Evolutionary conservation across 306 rosid species (phyloP).

Genomic region (Dalbergia cochinchinensis): DNA sequence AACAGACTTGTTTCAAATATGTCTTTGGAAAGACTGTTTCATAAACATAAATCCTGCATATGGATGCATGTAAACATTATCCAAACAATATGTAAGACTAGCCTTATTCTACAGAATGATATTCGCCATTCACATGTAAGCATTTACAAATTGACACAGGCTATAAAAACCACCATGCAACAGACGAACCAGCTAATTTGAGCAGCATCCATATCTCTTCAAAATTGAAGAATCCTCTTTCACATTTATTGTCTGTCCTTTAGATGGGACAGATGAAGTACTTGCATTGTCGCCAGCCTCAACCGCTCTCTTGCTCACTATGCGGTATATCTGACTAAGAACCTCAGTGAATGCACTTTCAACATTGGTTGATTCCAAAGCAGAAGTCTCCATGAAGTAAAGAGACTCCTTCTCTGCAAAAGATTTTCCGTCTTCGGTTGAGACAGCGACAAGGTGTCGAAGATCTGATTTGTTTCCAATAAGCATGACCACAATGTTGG

Average conservation of each 20-base stretch:
- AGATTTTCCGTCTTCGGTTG: slow-evolving; percentile 70
- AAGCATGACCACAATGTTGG: slow-evolving; percentile 86
- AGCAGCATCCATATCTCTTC: slow-evolving; percentile 83
- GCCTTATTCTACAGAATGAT: slow-evolving; percentile 41
- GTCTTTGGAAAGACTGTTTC: slow-evolving; percentile 27
- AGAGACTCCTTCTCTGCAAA: slow-evolving; percentile 83
- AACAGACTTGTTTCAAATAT: slow-evolving; percentile 19
- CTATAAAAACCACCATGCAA: slow-evolving; percentile 37
- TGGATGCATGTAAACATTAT: slow-evolving; percentile 12
- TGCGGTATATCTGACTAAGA: slow-evolving; percentile 70
- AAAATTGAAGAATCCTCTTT: slow-evolving; percentile 73
- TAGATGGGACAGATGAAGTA: slow-evolving; percentile 58
- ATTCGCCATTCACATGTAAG: slow-evolving; percentile 17
- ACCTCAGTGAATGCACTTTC: slow-evolving; percentile 76
- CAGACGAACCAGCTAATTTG: slow-evolving; percentile 55
- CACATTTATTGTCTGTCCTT: slow-evolving; percentile 78
- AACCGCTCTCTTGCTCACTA: slow-evolving; percentile 79
- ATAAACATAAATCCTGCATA: slow-evolving; percentile 38
- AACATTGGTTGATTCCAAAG: slow-evolving; percentile 83
- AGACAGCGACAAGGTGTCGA: slow-evolving; percentile 74
- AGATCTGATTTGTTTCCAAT: slow-evolving; percentile 89
- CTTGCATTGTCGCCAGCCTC: slow-evolving; percentile 62
- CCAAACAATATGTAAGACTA: slow-evolving; percentile 38
- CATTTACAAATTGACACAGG: slow-evolving; percentile 49
- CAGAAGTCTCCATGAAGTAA: slow-evolving; percentile 93